These are phyloP conservation scores for Physcomitrium patens DNA, from an alignment of 225 moss, liverwort and hornwort species.

Conservation along the genomic window DNA sequence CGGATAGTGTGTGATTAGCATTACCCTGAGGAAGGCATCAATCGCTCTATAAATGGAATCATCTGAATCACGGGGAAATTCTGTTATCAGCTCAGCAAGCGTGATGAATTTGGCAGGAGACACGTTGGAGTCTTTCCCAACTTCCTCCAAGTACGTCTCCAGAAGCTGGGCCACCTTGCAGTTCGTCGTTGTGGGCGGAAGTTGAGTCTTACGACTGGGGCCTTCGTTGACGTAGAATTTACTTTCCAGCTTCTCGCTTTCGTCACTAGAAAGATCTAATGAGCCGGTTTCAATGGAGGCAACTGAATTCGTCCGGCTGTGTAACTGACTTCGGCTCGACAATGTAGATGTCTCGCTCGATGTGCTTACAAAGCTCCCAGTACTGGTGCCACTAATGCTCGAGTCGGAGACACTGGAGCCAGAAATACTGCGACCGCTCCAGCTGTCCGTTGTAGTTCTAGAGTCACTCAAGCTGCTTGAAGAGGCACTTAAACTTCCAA, in stretches of 20 bases:
- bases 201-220: conserved; percentile 30
- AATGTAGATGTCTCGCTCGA: conserved; percentile 44
- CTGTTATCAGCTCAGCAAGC: conserved; percentile 74
- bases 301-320: conserved; percentile 27
- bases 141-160: conserved; percentile 82
- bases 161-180: conserved; percentile 83
- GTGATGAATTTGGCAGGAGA: conserved; percentile 75
- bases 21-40: conserved; percentile 82
- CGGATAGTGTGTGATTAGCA: not conserved
- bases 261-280: conserved; percentile 31
- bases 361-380: conserved; percentile 42
- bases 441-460: conserved; percentile 36
- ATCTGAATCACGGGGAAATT: conserved; percentile 78
- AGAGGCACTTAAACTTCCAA: conserved; percentile 35
- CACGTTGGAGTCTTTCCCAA: conserved; percentile 72
- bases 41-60: conserved; percentile 91
- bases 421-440: conserved; percentile 37
- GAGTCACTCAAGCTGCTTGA: conserved; percentile 39
- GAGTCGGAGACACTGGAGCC: conserved; percentile 36
- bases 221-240: conserved; percentile 40
- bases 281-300: conserved; percentile 37
- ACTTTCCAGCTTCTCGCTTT: conserved; percentile 37
- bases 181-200: conserved; percentile 37
- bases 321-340: not conserved
- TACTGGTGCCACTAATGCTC: conserved; percentile 33